Base-by-base conservation (phyloP, 2,329 filamentous ascomycete genomes). In the Ophiocordyceps camponoti-rufipedis region DNA sequence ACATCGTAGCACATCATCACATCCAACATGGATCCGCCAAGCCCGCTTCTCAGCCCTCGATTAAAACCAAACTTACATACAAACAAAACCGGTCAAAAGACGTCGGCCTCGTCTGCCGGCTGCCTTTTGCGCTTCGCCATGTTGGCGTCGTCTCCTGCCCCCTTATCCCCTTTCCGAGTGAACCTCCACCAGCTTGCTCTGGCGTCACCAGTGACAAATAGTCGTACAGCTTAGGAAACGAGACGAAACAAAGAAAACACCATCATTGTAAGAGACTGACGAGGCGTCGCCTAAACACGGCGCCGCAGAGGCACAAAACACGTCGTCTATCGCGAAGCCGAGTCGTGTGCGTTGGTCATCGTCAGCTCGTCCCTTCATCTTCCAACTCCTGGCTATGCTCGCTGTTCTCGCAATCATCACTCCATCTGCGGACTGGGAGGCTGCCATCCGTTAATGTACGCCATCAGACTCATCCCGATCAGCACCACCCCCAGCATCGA, bases 401-500 rank as follows among this genome's bases (percentile, higher is more conserved):
- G 32, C 31, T 35, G 18, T 4, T 43, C 5, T 29, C 28, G 29
- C 42, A 35, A 47, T 58, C 52, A 63, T 55, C 55, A 53, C 47
- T 64, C 61, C 43, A 59, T 44, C 19, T 53, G 54, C 4, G 60
- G 51, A 38, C 62, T 55, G 44, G 61, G 54, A 19, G 56, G 39
- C 54, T 86, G 82, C 83, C 83, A 89, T 44, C 82, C 81, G 56
- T 91, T 91, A 53, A 91, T 71, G 62, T 87, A 88, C 40, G 82
- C 83, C 85, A 91, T 91, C 51, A 91, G 61, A 13, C 85, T 82
- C 66, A 91, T 81, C 31, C 85, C 85, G 49, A 91, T 66, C 46
- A 91, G 62, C 28, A 91, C 84, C 31, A 91, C 85, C 11, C 85
- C 82, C 42, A 91, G 63, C 74, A 89, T 86, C 2, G 82, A 87